Evolutionary conservation across 306 rosid species (phyloP).

Genomic region (Pterocarpus santalinus): DNA sequence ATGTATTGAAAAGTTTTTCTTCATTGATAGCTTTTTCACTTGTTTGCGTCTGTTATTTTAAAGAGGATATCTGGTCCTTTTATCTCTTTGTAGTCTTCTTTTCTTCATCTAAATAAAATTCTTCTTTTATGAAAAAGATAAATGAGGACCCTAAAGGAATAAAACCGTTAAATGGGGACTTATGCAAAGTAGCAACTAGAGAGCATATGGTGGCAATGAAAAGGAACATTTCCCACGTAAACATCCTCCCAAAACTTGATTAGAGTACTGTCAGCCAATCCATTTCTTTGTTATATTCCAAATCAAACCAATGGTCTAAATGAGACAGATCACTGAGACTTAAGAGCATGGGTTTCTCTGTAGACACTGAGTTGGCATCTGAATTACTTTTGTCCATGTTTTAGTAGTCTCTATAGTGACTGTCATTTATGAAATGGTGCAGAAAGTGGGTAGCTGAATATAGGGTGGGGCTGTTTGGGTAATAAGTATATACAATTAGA

Average conservation of each 20-base stretch:
- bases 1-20: no score
- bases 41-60: no score
- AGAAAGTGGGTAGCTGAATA: constrained; percentile 5
- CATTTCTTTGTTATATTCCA: constrained; percentile 13
- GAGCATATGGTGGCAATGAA: no score
- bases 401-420: constrained; percentile 5
- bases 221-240: background rate
- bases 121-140: no score
- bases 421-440: background rate
- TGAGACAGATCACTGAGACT: background rate
- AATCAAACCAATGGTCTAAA: background rate
- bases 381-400: background rate
- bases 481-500: background rate
- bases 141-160: constrained; percentile 12
- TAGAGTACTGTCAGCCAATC: background rate
- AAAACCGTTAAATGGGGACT: background rate
- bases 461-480: background rate
- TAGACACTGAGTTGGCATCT: background rate
- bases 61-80: no score
- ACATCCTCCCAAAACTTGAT: constrained; percentile 11
- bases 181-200: background rate
- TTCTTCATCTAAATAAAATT: no score
- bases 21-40: no score
- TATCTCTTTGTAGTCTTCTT: no score
- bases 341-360: background rate